These are phyloP conservation scores for Malus asiatica DNA, from an alignment of 306 rosid genomes.

Conservation along the genomic window DNA sequence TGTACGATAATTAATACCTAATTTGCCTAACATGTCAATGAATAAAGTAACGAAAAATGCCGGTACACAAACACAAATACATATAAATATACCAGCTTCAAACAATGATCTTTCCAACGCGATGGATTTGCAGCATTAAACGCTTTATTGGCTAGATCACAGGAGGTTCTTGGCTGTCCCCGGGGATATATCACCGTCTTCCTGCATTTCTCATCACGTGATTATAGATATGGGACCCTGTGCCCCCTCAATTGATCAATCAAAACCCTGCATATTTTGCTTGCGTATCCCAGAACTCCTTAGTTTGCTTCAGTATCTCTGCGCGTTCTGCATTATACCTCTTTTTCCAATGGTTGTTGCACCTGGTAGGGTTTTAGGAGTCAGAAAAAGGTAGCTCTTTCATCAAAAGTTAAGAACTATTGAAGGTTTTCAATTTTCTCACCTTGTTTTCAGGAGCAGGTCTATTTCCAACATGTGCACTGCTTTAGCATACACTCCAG, in stretches of 20 bases:
- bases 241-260: neutral
- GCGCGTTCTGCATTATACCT: constrained; percentile 48
- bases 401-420: neutral
- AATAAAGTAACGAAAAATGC: neutral
- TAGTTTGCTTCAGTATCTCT: constrained; percentile 51
- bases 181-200: too few relatives aligned
- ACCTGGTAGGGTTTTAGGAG: constrained; percentile 34
- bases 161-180: too few relatives aligned
- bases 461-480: constrained; percentile 68
- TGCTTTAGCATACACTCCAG: constrained; percentile 56
- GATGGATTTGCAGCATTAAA: neutral
- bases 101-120: neutral
- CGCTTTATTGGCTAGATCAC: neutral
- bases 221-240: neutral
- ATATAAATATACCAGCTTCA: neutral
- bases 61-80: too few relatives aligned
- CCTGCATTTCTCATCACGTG: too few relatives aligned
- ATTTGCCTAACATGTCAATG: neutral
- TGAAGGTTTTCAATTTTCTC: constrained; percentile 2
- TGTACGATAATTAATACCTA: neutral
- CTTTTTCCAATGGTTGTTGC: constrained; percentile 62
- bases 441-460: constrained; percentile 75
- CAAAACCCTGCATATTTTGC: constrained; percentile 35
- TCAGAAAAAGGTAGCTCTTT: neutral
- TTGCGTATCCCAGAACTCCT: constrained; percentile 64